These are phyloP conservation scores for Volvox africanus DNA, from an alignment of 139 green algal species.

Conservation along the genomic window DNA sequence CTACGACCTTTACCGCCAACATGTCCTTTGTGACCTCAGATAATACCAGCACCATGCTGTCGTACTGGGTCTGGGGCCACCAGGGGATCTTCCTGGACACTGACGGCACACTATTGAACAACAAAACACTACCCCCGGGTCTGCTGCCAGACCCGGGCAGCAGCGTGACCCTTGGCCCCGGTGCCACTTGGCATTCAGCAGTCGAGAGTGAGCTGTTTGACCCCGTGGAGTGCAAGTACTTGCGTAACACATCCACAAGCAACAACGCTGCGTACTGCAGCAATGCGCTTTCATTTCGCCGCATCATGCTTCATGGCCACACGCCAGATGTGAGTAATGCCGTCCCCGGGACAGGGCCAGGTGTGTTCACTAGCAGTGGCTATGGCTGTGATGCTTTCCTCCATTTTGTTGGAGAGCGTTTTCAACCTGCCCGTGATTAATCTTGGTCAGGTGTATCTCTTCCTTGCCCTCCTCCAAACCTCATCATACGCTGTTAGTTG, in stretches of 20 bases:
- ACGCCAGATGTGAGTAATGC: not conserved
- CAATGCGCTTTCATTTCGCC: conserved; percentile 46
- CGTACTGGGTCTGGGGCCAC: conserved; percentile 57
- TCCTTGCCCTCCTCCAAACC: too few species aligned
- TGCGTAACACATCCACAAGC: not conserved
- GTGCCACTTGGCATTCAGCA: conserved; percentile 31
- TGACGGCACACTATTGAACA: conserved; percentile 66
- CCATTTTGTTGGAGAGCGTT: too few species aligned
- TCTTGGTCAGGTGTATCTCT: too few species aligned
- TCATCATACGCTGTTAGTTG: too few species aligned
- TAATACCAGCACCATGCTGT: not conserved
- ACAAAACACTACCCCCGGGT: not conserved
- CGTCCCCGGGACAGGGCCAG: too few species aligned
- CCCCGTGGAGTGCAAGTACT: conserved; percentile 38
- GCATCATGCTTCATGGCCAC: conserved; percentile 63
- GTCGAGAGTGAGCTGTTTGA: conserved; percentile 39
- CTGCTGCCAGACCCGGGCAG: not conserved
- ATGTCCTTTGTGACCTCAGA: conserved; percentile 46
- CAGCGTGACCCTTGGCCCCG: not conserved
- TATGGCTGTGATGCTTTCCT: too few species aligned
- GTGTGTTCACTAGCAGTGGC: too few species aligned
- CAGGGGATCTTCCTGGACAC: conserved; percentile 63
- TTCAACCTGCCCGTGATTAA: too few species aligned
- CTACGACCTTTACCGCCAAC: conserved; percentile 52
- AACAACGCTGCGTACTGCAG: conserved; percentile 50